A percentile compares a stretch with the other conserved stretches of the same genome.
Evolutionary conservation across 2,329 filamentous ascomycete genomes (phyloP).

Genomic region (Phaeosphaeriaceae sp.): DNA sequence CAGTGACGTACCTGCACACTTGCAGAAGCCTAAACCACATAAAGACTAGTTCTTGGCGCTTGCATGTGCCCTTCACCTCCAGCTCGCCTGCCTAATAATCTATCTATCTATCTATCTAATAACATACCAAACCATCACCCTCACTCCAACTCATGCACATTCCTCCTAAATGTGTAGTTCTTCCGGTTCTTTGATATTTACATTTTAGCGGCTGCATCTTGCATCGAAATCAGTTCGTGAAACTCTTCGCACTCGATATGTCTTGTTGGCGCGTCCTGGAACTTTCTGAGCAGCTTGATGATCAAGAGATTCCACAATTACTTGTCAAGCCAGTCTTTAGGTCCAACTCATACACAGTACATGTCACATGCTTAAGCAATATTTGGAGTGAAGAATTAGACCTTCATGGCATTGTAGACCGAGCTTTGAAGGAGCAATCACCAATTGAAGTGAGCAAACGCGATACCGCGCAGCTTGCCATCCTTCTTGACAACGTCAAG

Average conservation of each 20-base stretch:
- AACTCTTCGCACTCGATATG: constrained; percentile 21
- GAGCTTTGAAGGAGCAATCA: constrained; percentile 68
- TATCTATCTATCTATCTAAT: too few species aligned
- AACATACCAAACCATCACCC: too few species aligned
- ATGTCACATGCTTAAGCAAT: constrained; percentile 73
- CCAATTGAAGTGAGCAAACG: constrained; percentile 75
- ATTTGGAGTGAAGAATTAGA: constrained; percentile 75
- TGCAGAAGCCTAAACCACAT: constrained; percentile 1
- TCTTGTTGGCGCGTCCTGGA: constrained; percentile 44
- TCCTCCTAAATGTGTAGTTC: too few species aligned
- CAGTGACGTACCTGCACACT: constrained; percentile 26
- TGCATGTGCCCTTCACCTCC: constrained; percentile 12
- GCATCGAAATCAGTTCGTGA: background rate
- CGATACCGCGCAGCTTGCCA: constrained; percentile 67
- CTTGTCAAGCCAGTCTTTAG: constrained; percentile 67
- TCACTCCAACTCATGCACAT: too few species aligned
- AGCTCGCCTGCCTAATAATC: too few species aligned
- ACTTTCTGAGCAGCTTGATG: constrained; percentile 28
- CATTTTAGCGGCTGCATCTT: too few species aligned
- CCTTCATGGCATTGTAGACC: constrained; percentile 65
- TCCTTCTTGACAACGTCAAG: constrained; percentile 69
- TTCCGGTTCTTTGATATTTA: too few species aligned
- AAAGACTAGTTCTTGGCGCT: constrained; percentile 5
- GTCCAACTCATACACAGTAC: constrained; percentile 65
- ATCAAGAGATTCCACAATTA: constrained; percentile 60